These are phyloP conservation scores for Graphiopsis chlorocephala DNA, from an alignment of 2,329 filamentous ascomycete species.

Conservation along the genomic window DNA sequence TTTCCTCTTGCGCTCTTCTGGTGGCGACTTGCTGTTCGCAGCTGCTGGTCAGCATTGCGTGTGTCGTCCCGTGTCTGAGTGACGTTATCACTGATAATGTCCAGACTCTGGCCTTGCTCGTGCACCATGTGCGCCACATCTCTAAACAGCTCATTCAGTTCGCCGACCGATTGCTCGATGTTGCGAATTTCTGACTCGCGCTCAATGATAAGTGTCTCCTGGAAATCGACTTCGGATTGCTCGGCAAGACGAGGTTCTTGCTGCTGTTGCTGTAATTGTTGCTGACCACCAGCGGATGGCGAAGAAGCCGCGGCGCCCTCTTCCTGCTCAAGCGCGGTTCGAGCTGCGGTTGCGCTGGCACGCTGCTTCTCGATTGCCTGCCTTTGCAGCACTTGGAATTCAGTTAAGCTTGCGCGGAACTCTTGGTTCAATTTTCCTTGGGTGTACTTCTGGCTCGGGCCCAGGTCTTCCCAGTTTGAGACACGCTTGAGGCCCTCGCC, in stretches of 20 bases:
- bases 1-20: conserved; percentile 95
- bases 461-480: conserved; percentile 66
- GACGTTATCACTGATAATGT: conserved; percentile 85
- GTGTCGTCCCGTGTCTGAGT: conserved; percentile 79
- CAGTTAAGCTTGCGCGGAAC: conserved; percentile 81
- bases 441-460: conserved; percentile 93
- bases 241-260: conserved; percentile 78
- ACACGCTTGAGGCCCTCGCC: conserved; percentile 93
- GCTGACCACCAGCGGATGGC: conserved; percentile 48
- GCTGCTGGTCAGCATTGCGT: conserved; percentile 78
- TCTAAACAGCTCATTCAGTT: conserved; percentile 93
- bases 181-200: conserved; percentile 95
- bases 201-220: conserved; percentile 92
- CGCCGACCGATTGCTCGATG: conserved; percentile 93
- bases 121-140: conserved; percentile 97
- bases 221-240: conserved; percentile 96
- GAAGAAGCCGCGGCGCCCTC: conserved; percentile 30
- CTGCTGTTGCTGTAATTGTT: conserved; percentile 51
- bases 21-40: conserved; percentile 81
- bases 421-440: conserved; percentile 93
- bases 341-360: conserved; percentile 77
- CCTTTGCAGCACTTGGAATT: conserved; percentile 91
- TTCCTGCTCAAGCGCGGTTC: conserved; percentile 67
- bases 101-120: conserved; percentile 86
- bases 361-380: conserved; percentile 89